Evolutionary conservation across 257 asterid genomes (phyloP), one percentile per base, ranked within the genome.

Genomic region (Plantago major): DNA sequence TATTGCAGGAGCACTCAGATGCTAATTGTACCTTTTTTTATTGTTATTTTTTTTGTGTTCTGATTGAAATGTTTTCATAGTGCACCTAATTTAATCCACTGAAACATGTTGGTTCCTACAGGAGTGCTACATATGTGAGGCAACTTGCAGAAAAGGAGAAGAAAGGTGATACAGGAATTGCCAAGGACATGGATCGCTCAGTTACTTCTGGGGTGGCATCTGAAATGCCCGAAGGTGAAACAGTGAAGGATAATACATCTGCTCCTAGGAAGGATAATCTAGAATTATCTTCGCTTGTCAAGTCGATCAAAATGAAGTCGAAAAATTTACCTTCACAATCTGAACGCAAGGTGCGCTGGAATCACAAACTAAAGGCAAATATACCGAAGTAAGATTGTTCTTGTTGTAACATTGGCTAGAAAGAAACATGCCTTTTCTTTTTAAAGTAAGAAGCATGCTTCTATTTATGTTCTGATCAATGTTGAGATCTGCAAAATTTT

Each of bases 271-370:
- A 70, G 19, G 78, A 69, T 66, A 78, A 76, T 82, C 72, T 47
- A 4, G 95, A 83, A 63, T 44, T 81, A 62, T 76, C 85, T 52
- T 58, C 79, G 3, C 33, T 79, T 46, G 82, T 86, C 42, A 83
- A 47, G 72, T 81, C 85, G 2, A 22, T 83, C 49, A 81, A 79
- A 76, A 78, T 81, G 91, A 86, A 81, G 76, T 69, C 86, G 42
- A 73, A 77, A 54, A 79, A 75, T 69, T 42, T 72, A 5, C 67
- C 74, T 18, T 64, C 30, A 14, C 67, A 78, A 51, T 63, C 76
- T 40, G 67, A 44, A 14, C 71, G 22, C 9, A 74, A 83, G 69
- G 77, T 48, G 54, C 63, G 47, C n/a, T 33, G 28, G 52, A 67
- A 66, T 55, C 54, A 38, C 58, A 51, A 47, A 18, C 64, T 66